Evolutionary conservation across 805 yeast genomes (phyloP).

Genomic region (Candida easanensis): DNA sequence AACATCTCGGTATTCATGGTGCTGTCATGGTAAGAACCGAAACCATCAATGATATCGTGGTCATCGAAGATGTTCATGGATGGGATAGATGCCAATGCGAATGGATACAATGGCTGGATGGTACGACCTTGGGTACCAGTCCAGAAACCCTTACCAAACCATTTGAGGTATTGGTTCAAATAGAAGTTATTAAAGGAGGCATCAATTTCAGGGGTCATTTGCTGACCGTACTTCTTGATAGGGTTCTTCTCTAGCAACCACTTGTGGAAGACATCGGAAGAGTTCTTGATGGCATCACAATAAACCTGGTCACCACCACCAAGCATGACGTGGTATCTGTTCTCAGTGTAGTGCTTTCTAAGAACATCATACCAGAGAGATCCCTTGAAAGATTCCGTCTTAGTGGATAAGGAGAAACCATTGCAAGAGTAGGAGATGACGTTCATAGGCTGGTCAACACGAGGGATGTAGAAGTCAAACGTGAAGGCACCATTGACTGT

Average conservation of each 20-base stretch:
- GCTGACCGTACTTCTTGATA: slow-evolving; percentile 41
- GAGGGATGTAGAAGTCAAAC: slow-evolving; percentile 71
- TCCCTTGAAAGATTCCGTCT: slow-evolving; percentile 64
- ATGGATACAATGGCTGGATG: slow-evolving; percentile 63
- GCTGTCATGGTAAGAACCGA: slow-evolving; percentile 76
- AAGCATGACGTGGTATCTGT: slow-evolving; percentile 85
- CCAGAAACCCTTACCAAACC: slow-evolving; percentile 94
- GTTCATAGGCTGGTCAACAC: slow-evolving; percentile 66
- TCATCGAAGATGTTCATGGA: slow-evolving; percentile 86
- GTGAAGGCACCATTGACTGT: slow-evolving; percentile 47
- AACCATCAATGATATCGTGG: slow-evolving; percentile 96
- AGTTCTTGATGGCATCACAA: slow-evolving; percentile 72
- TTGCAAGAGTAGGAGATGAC: slow-evolving; percentile 84
- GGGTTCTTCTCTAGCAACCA: slow-evolving; percentile 63
- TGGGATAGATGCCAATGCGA: slow-evolving; percentile 81
- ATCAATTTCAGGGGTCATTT: slow-evolving; percentile 45
- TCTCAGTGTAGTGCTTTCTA: slow-evolving; percentile 53
- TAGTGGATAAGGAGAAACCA: slow-evolving; percentile 78
- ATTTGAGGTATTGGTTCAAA: slow-evolving; percentile 67
- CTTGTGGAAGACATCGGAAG: slow-evolving; percentile 47
- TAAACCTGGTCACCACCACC: slow-evolving; percentile 98
- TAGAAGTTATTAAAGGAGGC: slow-evolving; percentile 64
- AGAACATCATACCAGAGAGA: slow-evolving; percentile 87
- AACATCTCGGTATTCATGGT: slow-evolving; percentile 76
- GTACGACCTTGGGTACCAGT: slow-evolving; percentile 63